These are phyloP conservation scores for Calonectria hongkongensis DNA, from an alignment of 2,329 filamentous ascomycete genomes.

Conservation along the genomic window DNA sequence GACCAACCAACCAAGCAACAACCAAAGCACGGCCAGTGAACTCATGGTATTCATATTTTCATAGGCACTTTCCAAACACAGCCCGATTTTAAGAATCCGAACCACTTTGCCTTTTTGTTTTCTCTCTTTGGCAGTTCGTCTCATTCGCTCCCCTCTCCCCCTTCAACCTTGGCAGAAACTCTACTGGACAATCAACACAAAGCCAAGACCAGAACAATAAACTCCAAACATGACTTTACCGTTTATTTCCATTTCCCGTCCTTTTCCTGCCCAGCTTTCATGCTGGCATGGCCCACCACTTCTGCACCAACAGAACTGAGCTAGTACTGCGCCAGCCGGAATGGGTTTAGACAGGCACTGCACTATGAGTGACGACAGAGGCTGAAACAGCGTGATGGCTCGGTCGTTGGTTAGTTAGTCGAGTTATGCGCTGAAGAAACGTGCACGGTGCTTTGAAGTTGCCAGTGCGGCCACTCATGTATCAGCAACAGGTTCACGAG, in stretches of 20 bases:
- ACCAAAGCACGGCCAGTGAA: neutral
- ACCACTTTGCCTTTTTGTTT: too few relatives aligned
- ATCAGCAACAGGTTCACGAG: constrained; percentile 2
- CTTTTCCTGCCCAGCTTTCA: neutral
- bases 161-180: too few relatives aligned
- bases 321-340: constrained; percentile 1
- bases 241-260: neutral
- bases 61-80: neutral
- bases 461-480: constrained; percentile 9
- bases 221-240: too few relatives aligned
- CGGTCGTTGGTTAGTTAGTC: constrained; percentile 4
- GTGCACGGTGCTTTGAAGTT: neutral
- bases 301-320: neutral
- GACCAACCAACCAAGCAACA: neutral
- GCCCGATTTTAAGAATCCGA: too few relatives aligned
- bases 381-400: neutral
- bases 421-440: constrained; percentile 27
- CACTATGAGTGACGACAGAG: neutral
- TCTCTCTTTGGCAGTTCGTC: too few relatives aligned
- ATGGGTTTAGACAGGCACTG: neutral
- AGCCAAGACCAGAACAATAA: too few relatives aligned
- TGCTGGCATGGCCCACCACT: neutral
- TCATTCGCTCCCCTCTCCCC: too few relatives aligned
- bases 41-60: neutral
- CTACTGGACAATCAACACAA: too few relatives aligned